Evolutionary conservation across 257 asterid species (phyloP).

Genomic region (Forsythia viridissima): DNA sequence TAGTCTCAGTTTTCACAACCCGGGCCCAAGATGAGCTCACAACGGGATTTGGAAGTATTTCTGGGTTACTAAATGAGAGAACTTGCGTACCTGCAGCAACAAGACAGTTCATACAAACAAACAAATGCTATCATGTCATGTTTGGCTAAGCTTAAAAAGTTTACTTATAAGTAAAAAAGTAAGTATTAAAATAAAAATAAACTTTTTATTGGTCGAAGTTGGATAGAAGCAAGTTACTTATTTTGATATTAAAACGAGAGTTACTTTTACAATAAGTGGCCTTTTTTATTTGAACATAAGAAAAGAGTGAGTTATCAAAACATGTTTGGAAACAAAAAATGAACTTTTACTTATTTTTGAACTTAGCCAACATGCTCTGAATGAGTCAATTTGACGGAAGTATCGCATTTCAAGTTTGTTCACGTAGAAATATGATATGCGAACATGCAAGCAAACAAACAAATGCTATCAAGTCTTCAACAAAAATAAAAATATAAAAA

Average conservation of each 20-base stretch:
- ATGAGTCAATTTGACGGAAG: neutral
- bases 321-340: neutral
- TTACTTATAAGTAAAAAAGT: neutral
- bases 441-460: neutral
- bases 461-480: neutral
- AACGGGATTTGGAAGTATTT: constrained; percentile 35
- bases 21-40: constrained; percentile 58
- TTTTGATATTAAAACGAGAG: too few relatives aligned
- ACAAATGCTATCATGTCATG: neutral
- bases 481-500: too few relatives aligned
- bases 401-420: neutral
- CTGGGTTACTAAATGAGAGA: constrained; percentile 55
- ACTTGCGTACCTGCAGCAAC: constrained; percentile 41
- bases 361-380: neutral
- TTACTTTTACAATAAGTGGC: neutral
- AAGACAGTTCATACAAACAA: neutral
- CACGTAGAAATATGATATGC: neutral
- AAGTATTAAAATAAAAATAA: neutral
- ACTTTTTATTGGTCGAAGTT: neutral
- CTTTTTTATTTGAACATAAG: neutral
- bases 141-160: neutral
- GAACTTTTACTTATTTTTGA: neutral
- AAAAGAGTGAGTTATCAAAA: neutral
- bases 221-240: neutral
- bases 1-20: constrained; percentile 38